phyloP scores from a whole-genome alignment of 352 stramenopile species.

The Globisporangium emineosum region DNA sequence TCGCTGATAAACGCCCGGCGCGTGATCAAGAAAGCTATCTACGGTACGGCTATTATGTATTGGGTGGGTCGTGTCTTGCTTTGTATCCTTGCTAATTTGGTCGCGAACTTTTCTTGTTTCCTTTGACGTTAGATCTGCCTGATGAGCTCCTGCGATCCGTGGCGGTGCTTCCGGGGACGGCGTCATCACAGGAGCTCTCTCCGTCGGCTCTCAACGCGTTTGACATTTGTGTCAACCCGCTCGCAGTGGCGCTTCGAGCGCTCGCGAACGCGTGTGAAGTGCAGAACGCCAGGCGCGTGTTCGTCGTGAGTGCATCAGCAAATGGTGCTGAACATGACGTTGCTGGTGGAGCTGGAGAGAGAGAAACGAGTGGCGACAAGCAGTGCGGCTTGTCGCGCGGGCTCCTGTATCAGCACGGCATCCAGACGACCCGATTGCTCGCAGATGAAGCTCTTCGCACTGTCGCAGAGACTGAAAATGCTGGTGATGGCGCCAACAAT shows the following conservation, averaged over 20 bases:
- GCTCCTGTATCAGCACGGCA: constrained; percentile 36
- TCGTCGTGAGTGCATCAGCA: not conserved
- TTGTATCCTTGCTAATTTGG: not conserved
- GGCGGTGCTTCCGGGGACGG: constrained; percentile 11
- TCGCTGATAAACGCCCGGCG: constrained; percentile 5
- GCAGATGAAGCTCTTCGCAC: not conserved
- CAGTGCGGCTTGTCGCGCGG: constrained; percentile 8
- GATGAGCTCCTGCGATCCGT: constrained; percentile 13
- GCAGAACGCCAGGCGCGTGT: constrained; percentile 5
- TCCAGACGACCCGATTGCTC: constrained; percentile 20
- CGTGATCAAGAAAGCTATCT: constrained; percentile 10
- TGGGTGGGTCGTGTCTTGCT: not conserved
- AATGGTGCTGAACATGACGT: not conserved
- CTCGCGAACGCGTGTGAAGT: constrained; percentile 7
- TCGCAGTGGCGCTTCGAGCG: constrained; percentile 12
- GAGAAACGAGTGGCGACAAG: not conserved
- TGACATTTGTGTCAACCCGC: constrained; percentile 15
- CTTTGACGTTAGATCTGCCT: not conserved
- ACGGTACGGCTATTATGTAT: not conserved
- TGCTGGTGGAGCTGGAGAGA: not conserved
- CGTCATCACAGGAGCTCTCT: not conserved
- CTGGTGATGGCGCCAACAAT: not conserved
- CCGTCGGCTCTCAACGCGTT: constrained; percentile 9
- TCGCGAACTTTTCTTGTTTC: not conserved
- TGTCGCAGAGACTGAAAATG: not conserved